Conservation (phyloP, 352 stramenopile genomes). For the Blastocystis sp. region DNA sequence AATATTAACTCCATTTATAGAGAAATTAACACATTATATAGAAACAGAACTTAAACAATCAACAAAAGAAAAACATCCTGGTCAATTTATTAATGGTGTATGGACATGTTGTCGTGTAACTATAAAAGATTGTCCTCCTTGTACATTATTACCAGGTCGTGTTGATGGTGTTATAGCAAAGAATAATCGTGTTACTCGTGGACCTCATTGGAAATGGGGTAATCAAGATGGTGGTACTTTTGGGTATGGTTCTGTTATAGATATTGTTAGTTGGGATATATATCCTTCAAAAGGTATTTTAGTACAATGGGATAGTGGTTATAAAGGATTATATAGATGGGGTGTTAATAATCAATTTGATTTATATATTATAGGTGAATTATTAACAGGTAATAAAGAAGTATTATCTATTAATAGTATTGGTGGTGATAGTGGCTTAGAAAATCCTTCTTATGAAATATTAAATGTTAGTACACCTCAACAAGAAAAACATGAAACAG, state of each 20-base stretch:
- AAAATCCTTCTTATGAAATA: slow-evolving; percentile 35
- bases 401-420: background rate
- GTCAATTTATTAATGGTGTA: background rate
- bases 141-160: slow-evolving; percentile 3
- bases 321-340: slow-evolving; percentile 8
- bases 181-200: slow-evolving; percentile 8
- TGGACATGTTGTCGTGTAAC: slow-evolving; percentile 2
- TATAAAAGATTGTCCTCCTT: background rate
- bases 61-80: background rate
- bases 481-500: slow-evolving; percentile 6
- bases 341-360: slow-evolving; percentile 32
- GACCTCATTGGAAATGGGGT: slow-evolving; percentile 31
- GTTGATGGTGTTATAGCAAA: slow-evolving; percentile 12
- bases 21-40: slow-evolving; percentile 9
- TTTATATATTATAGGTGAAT: slow-evolving; percentile 4
- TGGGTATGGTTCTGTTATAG: background rate
- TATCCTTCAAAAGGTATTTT: slow-evolving; percentile 7
- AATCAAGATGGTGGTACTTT: background rate
- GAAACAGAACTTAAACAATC: background rate
- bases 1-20: background rate
- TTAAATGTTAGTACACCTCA: slow-evolving; percentile 18
- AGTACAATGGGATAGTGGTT: slow-evolving; percentile 10
- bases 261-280: slow-evolving; percentile 13
- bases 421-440: slow-evolving; percentile 8
- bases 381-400: background rate